A percentile compares a stretch with the other conserved stretches of the same genome.
Evolutionary conservation across 1,139 yeast genomes (phyloP).

Genomic region (Tardiomyces digboiensis): DNA sequence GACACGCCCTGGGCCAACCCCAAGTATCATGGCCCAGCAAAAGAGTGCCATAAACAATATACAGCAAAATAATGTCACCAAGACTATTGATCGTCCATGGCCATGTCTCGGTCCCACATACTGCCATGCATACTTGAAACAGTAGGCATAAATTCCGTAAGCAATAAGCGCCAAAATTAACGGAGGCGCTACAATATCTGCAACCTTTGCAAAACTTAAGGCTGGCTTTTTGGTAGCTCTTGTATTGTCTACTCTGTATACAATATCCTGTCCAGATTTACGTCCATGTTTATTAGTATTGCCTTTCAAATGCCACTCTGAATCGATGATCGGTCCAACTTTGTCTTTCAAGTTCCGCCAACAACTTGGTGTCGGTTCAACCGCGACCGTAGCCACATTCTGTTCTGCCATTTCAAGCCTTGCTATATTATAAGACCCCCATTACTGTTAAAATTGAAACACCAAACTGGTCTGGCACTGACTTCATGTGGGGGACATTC

Average conservation of each 20-base stretch:
- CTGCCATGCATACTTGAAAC: background rate
- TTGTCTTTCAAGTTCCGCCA: background rate
- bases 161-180: background rate
- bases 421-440: too few relatives aligned
- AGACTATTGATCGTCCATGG: background rate
- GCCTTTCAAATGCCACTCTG: background rate
- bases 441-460: too few relatives aligned
- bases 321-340: background rate
- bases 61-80: background rate
- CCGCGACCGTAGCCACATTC: too few relatives aligned
- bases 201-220: background rate
- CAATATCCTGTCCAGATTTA: background rate
- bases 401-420: too few relatives aligned
- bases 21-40: background rate
- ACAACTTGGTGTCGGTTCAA: too few relatives aligned
- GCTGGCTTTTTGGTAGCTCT: too few relatives aligned
- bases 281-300: too few relatives aligned
- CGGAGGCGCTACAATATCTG: background rate
- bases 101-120: background rate
- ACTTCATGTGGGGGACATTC: too few relatives aligned
- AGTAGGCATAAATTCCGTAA: background rate
- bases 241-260: too few relatives aligned
- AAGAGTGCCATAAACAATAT: background rate
- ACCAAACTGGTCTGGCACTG: too few relatives aligned
- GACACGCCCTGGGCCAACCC: background rate